Conservation (phyloP, 768 basidiomycete species). For the Dentipellis fragilis region DNA sequence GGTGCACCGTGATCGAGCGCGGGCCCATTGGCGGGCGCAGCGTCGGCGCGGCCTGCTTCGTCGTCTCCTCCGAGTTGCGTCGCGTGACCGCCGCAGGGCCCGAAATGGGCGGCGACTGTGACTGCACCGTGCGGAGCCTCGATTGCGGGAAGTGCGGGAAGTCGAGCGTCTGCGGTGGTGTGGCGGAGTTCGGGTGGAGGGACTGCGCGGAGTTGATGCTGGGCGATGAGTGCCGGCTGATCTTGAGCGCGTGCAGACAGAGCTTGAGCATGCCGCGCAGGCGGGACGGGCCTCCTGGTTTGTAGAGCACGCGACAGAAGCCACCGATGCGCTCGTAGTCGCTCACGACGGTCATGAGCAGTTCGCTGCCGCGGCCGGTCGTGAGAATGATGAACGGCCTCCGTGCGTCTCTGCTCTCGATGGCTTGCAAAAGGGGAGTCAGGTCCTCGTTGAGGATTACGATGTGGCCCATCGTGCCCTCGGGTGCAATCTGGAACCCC, state of each 20-base stretch:
- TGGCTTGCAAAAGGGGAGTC: constrained; percentile 43
- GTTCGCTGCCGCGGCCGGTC: constrained; percentile 55
- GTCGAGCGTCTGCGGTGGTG: neutral
- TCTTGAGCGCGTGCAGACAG: constrained; percentile 45
- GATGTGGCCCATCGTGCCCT: constrained; percentile 51
- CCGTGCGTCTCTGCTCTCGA: constrained; percentile 41
- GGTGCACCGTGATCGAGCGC: constrained; percentile 40
- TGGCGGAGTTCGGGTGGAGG: constrained; percentile 1
- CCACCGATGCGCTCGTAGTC: constrained; percentile 77
- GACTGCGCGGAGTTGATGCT: constrained; percentile 5
- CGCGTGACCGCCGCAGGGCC: constrained; percentile 16
- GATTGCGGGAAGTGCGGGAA: neutral
- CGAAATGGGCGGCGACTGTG: neutral
- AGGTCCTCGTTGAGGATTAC: constrained; percentile 76
- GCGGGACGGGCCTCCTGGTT: constrained; percentile 78
- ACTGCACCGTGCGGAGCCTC: constrained; percentile 1
- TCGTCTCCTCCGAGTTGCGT: constrained; percentile 39
- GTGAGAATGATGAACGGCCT: constrained; percentile 73
- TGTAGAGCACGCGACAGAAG: constrained; percentile 82
- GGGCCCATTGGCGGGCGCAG: constrained; percentile 44
- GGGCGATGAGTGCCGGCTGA: constrained; percentile 27
- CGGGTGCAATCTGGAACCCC: constrained; percentile 46
- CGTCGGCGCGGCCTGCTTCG: neutral
- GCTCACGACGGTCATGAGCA: constrained; percentile 48
- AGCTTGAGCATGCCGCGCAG: constrained; percentile 59